Evolutionary conservation across 805 yeast genomes (phyloP), one percentile per base, ranked within the genome.

Genomic region (Ogataea corticis): DNA sequence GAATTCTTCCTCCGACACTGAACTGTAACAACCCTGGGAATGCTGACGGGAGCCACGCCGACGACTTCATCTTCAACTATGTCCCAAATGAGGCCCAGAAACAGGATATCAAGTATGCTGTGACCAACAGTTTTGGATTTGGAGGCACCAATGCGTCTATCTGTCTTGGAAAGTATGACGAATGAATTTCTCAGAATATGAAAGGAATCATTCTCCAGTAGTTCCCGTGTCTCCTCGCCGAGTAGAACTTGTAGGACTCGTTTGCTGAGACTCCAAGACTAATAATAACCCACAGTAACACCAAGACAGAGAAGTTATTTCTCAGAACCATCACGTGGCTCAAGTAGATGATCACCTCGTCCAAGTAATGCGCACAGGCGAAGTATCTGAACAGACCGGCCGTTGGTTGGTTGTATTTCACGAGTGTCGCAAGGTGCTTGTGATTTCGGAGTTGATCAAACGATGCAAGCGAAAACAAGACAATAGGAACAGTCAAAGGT

Each of bases 121-220:
- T 94, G 55, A 80, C 89, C 38, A 94, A 94, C 59, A 88, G 97
- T 56, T 92, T 95, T 68, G 99, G 99, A 0, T 94, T 94, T 69
- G 99, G 99, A 7, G 99, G 99, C 7, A 88, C 95, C 4, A 94
- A 94, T 64, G 84, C 95, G 6, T 76, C 95, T 2, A 58, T 94
- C 2, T 73, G 82, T 35, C 77, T 83, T 51, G 69, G 70, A 27
- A 71, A 66, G 29, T 61, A 49, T 30, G 38, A 35, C 37, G 29
- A 27, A 41, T 17, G 16, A 33, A 15, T 13, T 23, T 29, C 33
- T 25, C 31, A 65, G 39, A 51, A 61, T n/a, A 65, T 19, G 42
- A 52, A 61, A 7, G 70, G 70, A n/a, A 65, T 49, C 21, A 66
- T 56, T 25, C 59, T 46, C 50, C 55, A 50, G 34, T 48, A 51